Evolutionary conservation across 2,329 filamentous ascomycete species (phyloP).

Genomic region (Pseudogymnoascus destructans): DNA sequence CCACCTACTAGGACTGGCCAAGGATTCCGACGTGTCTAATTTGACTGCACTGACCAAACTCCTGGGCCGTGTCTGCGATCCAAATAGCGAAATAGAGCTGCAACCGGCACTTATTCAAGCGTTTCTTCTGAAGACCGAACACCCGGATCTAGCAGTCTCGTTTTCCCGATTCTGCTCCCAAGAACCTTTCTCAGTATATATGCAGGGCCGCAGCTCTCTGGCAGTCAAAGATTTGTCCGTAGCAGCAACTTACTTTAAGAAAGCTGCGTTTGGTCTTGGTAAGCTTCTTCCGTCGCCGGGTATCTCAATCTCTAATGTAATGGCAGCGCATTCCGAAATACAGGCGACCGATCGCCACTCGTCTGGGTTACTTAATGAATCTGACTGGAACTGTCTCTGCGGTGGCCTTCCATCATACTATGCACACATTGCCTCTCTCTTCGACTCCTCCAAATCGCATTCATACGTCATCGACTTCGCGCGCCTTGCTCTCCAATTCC

Average conservation of each 20-base stretch:
- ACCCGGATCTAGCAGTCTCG: slow-evolving; percentile 46
- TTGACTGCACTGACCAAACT: slow-evolving; percentile 52
- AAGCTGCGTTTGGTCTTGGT: slow-evolving; percentile 73
- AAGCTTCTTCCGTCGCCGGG: slow-evolving; percentile 29
- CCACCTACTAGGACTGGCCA: slow-evolving; percentile 49
- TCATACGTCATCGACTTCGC: slow-evolving; percentile 78
- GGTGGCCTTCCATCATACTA: slow-evolving; percentile 74
- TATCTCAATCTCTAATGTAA: slow-evolving; percentile 11
- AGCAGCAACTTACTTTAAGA: slow-evolving; percentile 66
- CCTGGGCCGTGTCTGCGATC: slow-evolving; percentile 50
- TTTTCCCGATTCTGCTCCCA: slow-evolving; percentile 42
- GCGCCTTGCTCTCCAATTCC: slow-evolving; percentile 58
- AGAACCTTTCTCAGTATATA: slow-evolving; percentile 58
- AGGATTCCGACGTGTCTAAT: slow-evolving; percentile 36
- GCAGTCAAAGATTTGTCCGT: slow-evolving; percentile 58
- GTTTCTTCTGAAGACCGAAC: slow-evolving; percentile 44
- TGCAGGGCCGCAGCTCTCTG: slow-evolving; percentile 70
- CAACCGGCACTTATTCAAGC: slow-evolving; percentile 48
- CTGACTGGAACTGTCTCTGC: slow-evolving; percentile 56
- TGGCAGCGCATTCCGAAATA: slow-evolving; percentile 19
- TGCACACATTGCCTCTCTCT: slow-evolving; percentile 70
- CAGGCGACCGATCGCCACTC: slow-evolving; percentile 36
- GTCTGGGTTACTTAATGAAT: slow-evolving; percentile 57
- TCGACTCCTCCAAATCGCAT: slow-evolving; percentile 63
- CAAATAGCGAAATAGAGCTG: slow-evolving; percentile 53